Evolutionary conservation across 352 stramenopile genomes (phyloP).

Genomic region (Phytophthora tentaculata): DNA sequence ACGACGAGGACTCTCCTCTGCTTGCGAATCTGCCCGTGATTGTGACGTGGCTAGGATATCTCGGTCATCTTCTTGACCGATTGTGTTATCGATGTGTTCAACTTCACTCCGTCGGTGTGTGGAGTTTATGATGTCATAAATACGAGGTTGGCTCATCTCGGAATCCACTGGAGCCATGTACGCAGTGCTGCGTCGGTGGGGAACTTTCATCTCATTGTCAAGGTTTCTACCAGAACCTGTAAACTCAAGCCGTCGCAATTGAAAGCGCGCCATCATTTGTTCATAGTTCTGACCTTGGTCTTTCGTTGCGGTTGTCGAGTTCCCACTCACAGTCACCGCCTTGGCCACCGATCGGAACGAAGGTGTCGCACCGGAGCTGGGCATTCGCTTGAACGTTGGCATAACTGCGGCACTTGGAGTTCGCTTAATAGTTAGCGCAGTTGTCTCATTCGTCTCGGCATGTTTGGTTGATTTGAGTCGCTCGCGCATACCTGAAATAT

Average conservation of each 20-base stretch:
- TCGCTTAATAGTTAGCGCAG: constrained; percentile 7
- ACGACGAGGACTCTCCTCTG: constrained; percentile 25
- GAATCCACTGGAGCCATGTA: constrained; percentile 22
- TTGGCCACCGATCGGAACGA: constrained; percentile 25
- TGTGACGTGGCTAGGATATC: constrained; percentile 16
- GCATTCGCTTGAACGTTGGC: constrained; percentile 21
- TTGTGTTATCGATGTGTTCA: constrained; percentile 15
- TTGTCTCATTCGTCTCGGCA: neutral
- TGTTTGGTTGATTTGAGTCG: constrained; percentile 21
- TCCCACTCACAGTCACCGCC: constrained; percentile 9
- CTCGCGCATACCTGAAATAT: constrained; percentile 29
- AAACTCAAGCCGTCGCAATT: constrained; percentile 41
- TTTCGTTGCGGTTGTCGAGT: constrained; percentile 4
- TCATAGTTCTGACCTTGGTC: constrained; percentile 44
- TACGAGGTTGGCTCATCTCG: constrained; percentile 18
- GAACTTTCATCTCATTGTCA: neutral
- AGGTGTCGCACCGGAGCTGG: constrained; percentile 10
- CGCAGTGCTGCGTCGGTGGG: constrained; percentile 13
- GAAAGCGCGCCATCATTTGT: constrained; percentile 61
- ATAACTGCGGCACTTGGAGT: constrained; percentile 6
- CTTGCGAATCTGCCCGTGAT: constrained; percentile 14
- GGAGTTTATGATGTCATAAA: constrained; percentile 25
- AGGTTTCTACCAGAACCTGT: constrained; percentile 12
- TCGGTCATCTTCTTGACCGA: constrained; percentile 8
- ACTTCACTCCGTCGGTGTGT: constrained; percentile 21